Base-by-base conservation (phyloP, 2,329 filamentous ascomycete genomes). In the Samsoniella hepiali region DNA sequence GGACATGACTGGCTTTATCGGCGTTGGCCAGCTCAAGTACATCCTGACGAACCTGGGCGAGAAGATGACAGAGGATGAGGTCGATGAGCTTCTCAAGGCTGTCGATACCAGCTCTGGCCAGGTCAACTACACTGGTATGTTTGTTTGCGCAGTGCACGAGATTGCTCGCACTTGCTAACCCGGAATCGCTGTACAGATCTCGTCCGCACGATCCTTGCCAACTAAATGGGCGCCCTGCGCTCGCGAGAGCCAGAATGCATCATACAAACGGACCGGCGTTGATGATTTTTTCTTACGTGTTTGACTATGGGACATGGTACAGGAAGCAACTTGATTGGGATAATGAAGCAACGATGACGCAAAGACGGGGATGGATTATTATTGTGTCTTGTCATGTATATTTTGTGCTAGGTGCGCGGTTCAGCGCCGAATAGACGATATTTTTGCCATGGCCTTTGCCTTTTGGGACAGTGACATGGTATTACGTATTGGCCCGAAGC, bases 51-150 rank as follows among this genome's bases (percentile, higher is more conserved):
- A 98, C 76, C 81, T 99, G 72, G 95, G 95, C 72, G 95, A 99
- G 88, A 98, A 98, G 85, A 97, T 99, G 93, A 91, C 90, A 66
- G 94, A 99, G 72, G 95, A 98, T 68, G 95, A 99, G 83, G 95
- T 99, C 56, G 94, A 98, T 77, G 95, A 99, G 84, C 85, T 99
- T 74, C 88, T 99, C 77, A 99, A 98, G 88, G 93, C 93, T 0
- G 94, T 98, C 68, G 95, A 99, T 76, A 96, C 93, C 66, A 95
- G 90, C 79, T 94, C 90, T 63, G 93, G 94, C 70, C 93, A 98
- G 85, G 91, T 99, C 78, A 97, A 98, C 82, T 99, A 99, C 78
- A 93, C 90, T 69, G 93, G 92, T 95, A 82, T 68, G 88, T 76
- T 53, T 47, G 22, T 34, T 17, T 27, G 13, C 40, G 10, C 10